Percentiles rank a stretch among this genome's conserved stretches.
These are phyloP conservation scores for Penicillium aurantiogriseum DNA, from an alignment of 2,329 filamentous ascomycete genomes.

Conservation along the genomic window DNA sequence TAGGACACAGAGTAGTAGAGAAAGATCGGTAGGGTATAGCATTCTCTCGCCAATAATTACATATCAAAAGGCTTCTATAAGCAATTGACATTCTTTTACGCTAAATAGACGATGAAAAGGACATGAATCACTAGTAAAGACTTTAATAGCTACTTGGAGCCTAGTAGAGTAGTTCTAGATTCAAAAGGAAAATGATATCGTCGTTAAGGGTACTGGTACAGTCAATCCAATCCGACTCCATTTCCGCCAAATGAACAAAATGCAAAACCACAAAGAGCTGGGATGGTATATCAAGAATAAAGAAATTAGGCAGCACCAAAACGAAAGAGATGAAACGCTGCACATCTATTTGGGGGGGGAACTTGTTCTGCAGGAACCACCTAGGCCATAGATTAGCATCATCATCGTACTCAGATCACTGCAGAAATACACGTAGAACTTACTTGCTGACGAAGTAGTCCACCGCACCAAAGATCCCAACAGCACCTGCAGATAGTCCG, in stretches of 20 bases:
- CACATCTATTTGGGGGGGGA: conserved; percentile 45
- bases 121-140: too few species aligned
- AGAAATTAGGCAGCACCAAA: conserved; percentile 7
- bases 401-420: background rate
- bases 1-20: too few species aligned
- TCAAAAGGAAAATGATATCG: conserved; percentile 15
- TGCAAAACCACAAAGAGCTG: conserved; percentile 23
- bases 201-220: conserved; percentile 14
- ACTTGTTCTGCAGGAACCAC: conserved; percentile 53
- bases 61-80: too few species aligned
- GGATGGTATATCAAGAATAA: conserved; percentile 27
- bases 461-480: conserved; percentile 45
- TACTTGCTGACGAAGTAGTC: conserved; percentile 54
- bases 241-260: conserved; percentile 17
- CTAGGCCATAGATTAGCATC: conserved; percentile 30
- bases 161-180: too few species aligned
- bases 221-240: conserved; percentile 13
- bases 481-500: conserved; percentile 43
- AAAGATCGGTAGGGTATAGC: too few species aligned
- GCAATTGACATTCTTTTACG: too few species aligned
- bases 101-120: too few species aligned
- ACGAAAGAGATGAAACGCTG: background rate
- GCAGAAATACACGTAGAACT: conserved; percentile 19
- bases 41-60: too few species aligned
- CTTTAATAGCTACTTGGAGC: too few species aligned